Base-by-base conservation (phyloP, 2,329 filamentous ascomycete species). In the Seiridium cupressi region DNA sequence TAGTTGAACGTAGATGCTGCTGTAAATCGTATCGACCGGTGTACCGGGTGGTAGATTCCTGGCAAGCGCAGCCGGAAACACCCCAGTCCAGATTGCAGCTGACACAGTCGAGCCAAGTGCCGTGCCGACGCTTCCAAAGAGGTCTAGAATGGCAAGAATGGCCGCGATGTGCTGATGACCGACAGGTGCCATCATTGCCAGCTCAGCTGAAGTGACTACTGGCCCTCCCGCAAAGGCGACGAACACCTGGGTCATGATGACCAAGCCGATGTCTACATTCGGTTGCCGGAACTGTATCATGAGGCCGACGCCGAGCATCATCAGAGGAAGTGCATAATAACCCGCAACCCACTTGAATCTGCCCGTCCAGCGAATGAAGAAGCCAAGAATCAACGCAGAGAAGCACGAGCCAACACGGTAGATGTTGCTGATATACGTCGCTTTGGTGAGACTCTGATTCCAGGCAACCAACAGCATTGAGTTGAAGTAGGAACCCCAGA, bases 101-200 rank as follows among this genome's bases (percentile, higher is more conserved):
- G 87, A 82, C 53, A 90, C 80, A 6, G 86, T 82, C 2, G 78
- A 79, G 1, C 86, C 87, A 5, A 88, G 75, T 1, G 85, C 84
- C 26, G 80, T 81, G 46, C 87, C 88, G 61, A 89, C 80, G 61
- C 82, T 83, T 63, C 81, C 79, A 40, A 81, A 84, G 9, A 47
- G 54, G 42, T 47, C 38, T 4, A 46, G 18, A 26, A 47, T n/a
- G 5, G 44, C 4, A 90, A 80, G 26, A 60, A 90, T 76, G 9
- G 86, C 84, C 32, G 86, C 83, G 4, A 89, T 78, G 67, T 88
- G 80, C 65, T 87, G 80, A 64, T 89, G 86, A n/a, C 80, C 80
- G 1, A 81, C 79, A n/a, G 54, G 32, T 7, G 44, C 54, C 54
- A 46, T 46, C 38, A 57, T 32, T 13, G 40, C 84, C 66, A 89